phyloP scores from a whole-genome alignment of 2,329 filamentous ascomycete species.

The Peltaster fructicola region DNA sequence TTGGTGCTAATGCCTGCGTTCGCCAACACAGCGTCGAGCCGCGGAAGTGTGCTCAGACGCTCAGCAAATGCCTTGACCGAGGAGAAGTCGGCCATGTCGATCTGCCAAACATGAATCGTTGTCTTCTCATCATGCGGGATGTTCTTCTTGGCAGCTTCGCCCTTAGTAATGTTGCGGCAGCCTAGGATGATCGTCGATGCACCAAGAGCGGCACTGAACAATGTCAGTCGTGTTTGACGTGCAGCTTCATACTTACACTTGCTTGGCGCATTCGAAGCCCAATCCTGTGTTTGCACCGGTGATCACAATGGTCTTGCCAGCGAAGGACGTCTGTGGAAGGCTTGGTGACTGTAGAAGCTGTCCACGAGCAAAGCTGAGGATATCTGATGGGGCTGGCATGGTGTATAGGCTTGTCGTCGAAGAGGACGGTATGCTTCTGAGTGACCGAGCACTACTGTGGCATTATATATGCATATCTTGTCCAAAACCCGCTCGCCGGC shows the following conservation, averaged over 20 bases:
- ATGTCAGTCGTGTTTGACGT: no score
- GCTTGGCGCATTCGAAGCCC: constrained; percentile 24
- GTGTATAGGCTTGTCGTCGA: no score
- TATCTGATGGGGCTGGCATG: constrained; percentile 7
- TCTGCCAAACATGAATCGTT: constrained; percentile 24
- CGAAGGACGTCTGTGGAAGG: constrained; percentile 3
- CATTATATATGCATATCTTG: no score
- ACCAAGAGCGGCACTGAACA: constrained; percentile 18
- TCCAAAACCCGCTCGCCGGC: no score
- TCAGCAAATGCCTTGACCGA: constrained; percentile 16
- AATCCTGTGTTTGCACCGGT: constrained; percentile 29
- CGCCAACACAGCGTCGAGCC: constrained; percentile 11
- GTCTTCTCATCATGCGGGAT: constrained; percentile 16
- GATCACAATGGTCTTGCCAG: constrained; percentile 21
- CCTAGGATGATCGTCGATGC: constrained; percentile 24
- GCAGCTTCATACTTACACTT: constrained; percentile 17
- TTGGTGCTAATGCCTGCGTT: constrained; percentile 22
- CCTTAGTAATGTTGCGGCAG: constrained; percentile 24
- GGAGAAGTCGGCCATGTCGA: constrained; percentile 23
- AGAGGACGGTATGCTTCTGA: no score
- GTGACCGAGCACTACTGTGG: no score
- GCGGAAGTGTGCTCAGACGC: constrained; percentile 7
- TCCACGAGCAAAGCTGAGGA: constrained; percentile 6
- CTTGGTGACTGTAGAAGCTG: constrained; percentile 6
- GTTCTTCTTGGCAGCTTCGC: constrained; percentile 22